Percentiles rank a stretch among this genome's conserved stretches.
Evolutionary conservation across 805 yeast species (phyloP).

Genomic region (Metschnikowia baotianmanensis): DNA sequence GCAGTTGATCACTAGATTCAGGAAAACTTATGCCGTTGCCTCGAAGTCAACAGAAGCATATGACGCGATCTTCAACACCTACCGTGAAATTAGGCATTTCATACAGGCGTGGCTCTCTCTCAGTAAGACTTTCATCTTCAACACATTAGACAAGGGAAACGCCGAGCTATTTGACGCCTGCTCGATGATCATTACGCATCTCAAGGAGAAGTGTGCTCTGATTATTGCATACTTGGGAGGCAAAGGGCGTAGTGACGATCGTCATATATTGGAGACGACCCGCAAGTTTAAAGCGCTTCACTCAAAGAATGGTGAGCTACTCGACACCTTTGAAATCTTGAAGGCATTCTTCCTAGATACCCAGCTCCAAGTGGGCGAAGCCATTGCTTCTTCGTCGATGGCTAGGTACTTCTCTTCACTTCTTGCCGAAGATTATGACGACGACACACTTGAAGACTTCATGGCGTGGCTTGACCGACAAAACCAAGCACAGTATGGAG

Average conservation of each 20-base stretch:
- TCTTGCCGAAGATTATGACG: constrained; percentile 5
- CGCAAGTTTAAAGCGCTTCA: constrained; percentile 1
- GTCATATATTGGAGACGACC: background rate
- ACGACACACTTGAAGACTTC: constrained; percentile 6
- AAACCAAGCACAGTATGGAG: background rate
- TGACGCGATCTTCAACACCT: constrained; percentile 13
- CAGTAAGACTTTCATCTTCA: constrained; percentile 13
- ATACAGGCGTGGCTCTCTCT: constrained; percentile 17
- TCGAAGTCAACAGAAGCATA: constrained; percentile 12
- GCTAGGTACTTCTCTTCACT: constrained; percentile 9
- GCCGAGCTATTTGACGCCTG: constrained; percentile 26
- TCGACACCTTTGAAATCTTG: constrained; percentile 6
- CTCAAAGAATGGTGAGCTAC: constrained; percentile 1
- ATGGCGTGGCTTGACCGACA: constrained; percentile 14
- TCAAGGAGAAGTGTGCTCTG: constrained; percentile 4
- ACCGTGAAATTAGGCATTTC: constrained; percentile 3
- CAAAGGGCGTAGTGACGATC: background rate
- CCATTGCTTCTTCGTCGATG: background rate
- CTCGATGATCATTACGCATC: constrained; percentile 9
- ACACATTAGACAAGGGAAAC: constrained; percentile 22
- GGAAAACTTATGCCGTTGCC: background rate
- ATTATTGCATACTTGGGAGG: constrained; percentile 7
- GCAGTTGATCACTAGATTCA: constrained; percentile 7
- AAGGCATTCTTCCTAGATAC: constrained; percentile 16
- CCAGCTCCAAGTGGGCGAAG: background rate